phyloP scores from a whole-genome alignment of 2,329 filamentous ascomycete species.

The Herpomyces periplanetae region DNA sequence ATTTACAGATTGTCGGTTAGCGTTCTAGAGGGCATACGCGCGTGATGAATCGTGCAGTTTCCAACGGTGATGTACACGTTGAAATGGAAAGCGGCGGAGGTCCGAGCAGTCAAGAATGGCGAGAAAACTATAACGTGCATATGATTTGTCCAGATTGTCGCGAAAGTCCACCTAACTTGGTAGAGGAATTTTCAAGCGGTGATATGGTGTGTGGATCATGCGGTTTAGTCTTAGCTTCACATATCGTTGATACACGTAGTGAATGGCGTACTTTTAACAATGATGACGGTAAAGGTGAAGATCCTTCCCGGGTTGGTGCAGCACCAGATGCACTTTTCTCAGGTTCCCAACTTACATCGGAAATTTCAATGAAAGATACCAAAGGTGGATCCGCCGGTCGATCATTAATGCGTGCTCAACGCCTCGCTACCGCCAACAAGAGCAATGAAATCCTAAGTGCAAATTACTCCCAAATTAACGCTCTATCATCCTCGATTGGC shows the following conservation, averaged over 20 bases:
- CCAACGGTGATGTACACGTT: too few relatives aligned
- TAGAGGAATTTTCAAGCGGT: slow-evolving; percentile 64
- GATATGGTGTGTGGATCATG: slow-evolving; percentile 79
- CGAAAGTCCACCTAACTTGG: slow-evolving; percentile 56
- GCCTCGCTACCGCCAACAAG: slow-evolving; percentile 42
- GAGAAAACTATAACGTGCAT: slow-evolving; percentile 50
- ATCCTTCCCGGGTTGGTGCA: slow-evolving; percentile 90
- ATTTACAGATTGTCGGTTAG: too few relatives aligned
- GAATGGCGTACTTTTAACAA: slow-evolving; percentile 98
- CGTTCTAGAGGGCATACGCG: too few relatives aligned
- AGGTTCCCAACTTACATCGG: slow-evolving; percentile 54
- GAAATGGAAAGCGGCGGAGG: too few relatives aligned
- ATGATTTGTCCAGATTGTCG: slow-evolving; percentile 67
- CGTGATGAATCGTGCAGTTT: too few relatives aligned
- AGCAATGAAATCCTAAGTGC: slow-evolving; percentile 37
- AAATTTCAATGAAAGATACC: slow-evolving; percentile 49
- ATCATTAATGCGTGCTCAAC: slow-evolving; percentile 46
- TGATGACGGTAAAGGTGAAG: slow-evolving; percentile 79
- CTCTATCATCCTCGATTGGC: slow-evolving; percentile 46
- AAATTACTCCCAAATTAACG: slow-evolving; percentile 57
- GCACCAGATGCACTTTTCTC: slow-evolving; percentile 60
- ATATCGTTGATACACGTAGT: slow-evolving; percentile 73
- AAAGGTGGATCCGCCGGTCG: slow-evolving; percentile 23
- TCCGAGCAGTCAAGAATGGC: too few relatives aligned
- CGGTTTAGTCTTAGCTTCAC: slow-evolving; percentile 54